A percentile compares a stretch with the other conserved stretches of the same genome.
Evolutionary conservation across 164 flowering plant species (phyloP).

Genomic region (Annona squamosa): DNA sequence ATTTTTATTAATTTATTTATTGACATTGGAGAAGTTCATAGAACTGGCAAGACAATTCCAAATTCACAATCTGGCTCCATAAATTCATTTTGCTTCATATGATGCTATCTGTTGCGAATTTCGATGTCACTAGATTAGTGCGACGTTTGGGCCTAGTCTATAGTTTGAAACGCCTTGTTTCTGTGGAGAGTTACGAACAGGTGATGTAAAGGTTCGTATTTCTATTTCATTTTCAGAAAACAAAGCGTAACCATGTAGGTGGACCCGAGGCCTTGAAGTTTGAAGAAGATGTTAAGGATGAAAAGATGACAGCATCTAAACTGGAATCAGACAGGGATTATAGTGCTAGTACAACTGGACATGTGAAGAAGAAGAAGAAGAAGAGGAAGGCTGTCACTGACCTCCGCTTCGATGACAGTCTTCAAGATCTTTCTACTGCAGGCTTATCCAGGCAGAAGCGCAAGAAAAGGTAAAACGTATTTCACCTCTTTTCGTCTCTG

Average conservation of each 20-base stretch:
- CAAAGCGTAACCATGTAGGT: slow-evolving; percentile 9
- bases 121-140: not conserved
- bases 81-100: not conserved
- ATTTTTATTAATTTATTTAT: no score
- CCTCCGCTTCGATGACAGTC: slow-evolving; percentile 45
- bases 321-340: slow-evolving; percentile 12
- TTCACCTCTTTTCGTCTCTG: not conserved
- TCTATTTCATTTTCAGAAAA: slow-evolving; percentile 29
- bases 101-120: not conserved
- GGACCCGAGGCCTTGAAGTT: slow-evolving; percentile 8
- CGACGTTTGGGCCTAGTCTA: not conserved
- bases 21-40: no score
- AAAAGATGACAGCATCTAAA: slow-evolving; percentile 11
- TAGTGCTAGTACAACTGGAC: slow-evolving; percentile 4
- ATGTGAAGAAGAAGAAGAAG: slow-evolving; percentile 41
- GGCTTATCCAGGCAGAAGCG: slow-evolving; percentile 50
- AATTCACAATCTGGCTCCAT: not conserved
- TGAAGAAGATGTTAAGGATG: slow-evolving; percentile 21
- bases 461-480: slow-evolving; percentile 51
- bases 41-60: no score
- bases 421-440: slow-evolving; percentile 22
- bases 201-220: not conserved
- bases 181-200: not conserved
- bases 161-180: not conserved
- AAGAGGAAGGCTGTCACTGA: slow-evolving; percentile 55